A percentile compares a stretch with the other conserved stretches of the same genome.
These are phyloP conservation scores for Salvia rosmarinus DNA, from an alignment of 257 asterid species.

Conservation along the genomic window DNA sequence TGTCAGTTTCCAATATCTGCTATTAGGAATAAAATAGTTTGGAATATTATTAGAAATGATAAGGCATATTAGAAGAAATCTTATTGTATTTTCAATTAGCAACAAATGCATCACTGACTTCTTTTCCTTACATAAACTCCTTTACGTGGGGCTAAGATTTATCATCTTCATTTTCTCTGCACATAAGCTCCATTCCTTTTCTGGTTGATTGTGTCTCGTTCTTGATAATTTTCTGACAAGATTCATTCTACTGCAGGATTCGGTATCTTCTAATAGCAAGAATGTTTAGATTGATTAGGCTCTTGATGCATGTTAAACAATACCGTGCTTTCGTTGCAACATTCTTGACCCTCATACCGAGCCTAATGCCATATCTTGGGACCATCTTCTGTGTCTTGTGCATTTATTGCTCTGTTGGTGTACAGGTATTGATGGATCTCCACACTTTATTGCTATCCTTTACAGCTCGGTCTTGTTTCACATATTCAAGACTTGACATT, in stretches of 20 bases:
- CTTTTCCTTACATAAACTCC: conserved; percentile 4
- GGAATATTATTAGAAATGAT: not conserved
- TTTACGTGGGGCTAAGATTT: not conserved
- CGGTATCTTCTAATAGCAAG: conserved; percentile 98
- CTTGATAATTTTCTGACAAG: not conserved
- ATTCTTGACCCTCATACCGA: conserved; percentile 89
- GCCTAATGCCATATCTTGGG: conserved; percentile 95
- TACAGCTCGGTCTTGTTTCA: conserved; percentile 21
- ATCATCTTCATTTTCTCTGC: not conserved
- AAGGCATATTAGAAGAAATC: conserved; percentile 7
- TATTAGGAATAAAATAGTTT: not conserved
- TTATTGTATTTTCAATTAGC: conserved; percentile 20
- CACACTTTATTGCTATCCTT: conserved; percentile 1
- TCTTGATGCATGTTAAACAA: conserved; percentile 79
- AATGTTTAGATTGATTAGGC: conserved; percentile 92
- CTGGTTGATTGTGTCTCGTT: conserved; percentile 19
- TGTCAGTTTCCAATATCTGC: conserved; percentile 23
- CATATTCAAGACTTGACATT: conserved; percentile 6
- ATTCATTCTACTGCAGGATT: conserved; percentile 62
- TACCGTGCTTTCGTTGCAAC: conserved; percentile 98
- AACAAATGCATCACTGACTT: not conserved
- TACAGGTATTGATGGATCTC: conserved; percentile 65
- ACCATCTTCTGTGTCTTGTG: conserved; percentile 89
- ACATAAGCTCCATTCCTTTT: not conserved
- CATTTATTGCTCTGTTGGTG: conserved; percentile 90